Evolutionary conservation across 176 grass and related monocot genomes (phyloP), one percentile per base, ranked within the genome.

Genomic region (Rhynchospora pubera): DNA sequence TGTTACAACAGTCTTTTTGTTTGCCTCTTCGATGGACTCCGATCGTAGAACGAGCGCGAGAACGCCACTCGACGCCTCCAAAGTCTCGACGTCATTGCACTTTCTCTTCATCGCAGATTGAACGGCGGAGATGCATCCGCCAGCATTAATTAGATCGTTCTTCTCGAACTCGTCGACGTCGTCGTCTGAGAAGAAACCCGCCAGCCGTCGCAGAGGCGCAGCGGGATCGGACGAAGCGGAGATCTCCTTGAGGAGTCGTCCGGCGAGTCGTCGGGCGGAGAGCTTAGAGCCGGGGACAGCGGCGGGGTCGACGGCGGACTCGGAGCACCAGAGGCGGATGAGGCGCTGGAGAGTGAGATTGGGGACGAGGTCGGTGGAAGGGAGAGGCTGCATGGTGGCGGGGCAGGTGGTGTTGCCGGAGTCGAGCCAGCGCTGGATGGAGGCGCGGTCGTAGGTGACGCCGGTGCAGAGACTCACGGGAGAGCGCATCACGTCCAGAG

Each of bases 391-490:
- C 88, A 91, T 89, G 67, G 96, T 99, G 82, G 96, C 90, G 3
- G 96, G 96, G 74, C 96, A 99, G 5, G 96, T 99, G 66, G 64
- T 87, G 87, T 99, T 89, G 43, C 96, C 96, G 44, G 91, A 93
- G 78, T 99, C 96, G 46, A 99, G 85, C 96, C 96, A 99, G 0
- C 86, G 51, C 81, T 99, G 92, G 32, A 99, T 99, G 26, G 96
- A 99, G 65, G 84, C 71, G 22, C 96, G 92, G 86, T 99, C 96
- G 84, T 99, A 99, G 10, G 96, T 91, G 72, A 99, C 90, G 44
- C 96, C 96, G 64, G 96, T 99, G 91, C 86, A 95, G 53, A 99
- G 92, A 86, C 92, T 95, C 2, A 99, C 96, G 45, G 96, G 96
- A 26, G 96, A 99, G 12, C 89, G 85, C 96, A 99, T 99, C n/a